Evolutionary conservation across 2,329 filamentous ascomycete species (phyloP), one percentile per base, ranked within the genome.

Genomic region (Monascus ruber): DNA sequence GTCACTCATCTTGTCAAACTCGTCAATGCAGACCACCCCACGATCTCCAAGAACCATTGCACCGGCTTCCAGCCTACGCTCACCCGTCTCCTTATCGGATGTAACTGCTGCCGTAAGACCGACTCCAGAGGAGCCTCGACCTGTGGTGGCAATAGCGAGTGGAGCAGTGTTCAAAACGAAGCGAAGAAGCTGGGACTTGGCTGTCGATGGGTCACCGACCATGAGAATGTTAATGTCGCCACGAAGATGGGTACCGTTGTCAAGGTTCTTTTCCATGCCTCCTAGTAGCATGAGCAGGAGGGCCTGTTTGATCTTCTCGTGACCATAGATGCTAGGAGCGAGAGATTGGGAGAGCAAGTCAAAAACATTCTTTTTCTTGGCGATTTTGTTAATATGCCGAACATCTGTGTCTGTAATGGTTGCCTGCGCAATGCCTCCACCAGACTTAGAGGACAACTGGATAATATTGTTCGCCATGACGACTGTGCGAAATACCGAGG

Each of bases 1-100:
- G 58, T 98, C 91, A 41, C 87, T 95, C 91, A 98, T 98, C 65
- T 98, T 98, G 70, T 98, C 91, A 51, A 98, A 98, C 57, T 98
- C 91, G 59, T 98, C 91, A 49, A 98, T 98, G 69, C 91, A 98
- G 28, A 98, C 91, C 7, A 98, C 89, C 51, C 91, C 91, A 46
- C 91, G 83, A 61, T 98, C 91, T 47, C 81, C 91, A 56, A 98
- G 85, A 44, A 98, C 91, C 91, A 98, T 98, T 47, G 91, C 91
- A 75, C 91, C 91, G 10, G 91, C 91, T 65, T 98, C 91, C 1
- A 98, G 74, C 49, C 91, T 79, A 49, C 91, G 78, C 60, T 98
- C 91, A 42, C 91, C 91, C 1, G 91, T 98, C 63, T 98, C 91
- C 60, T 96, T 96, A 63, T 98, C 91, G 1, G 85, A 81, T 1